phyloP scores from a whole-genome alignment of 2,329 filamentous ascomycete genomes.

The Pseudovirgaria hyperparasitica region DNA sequence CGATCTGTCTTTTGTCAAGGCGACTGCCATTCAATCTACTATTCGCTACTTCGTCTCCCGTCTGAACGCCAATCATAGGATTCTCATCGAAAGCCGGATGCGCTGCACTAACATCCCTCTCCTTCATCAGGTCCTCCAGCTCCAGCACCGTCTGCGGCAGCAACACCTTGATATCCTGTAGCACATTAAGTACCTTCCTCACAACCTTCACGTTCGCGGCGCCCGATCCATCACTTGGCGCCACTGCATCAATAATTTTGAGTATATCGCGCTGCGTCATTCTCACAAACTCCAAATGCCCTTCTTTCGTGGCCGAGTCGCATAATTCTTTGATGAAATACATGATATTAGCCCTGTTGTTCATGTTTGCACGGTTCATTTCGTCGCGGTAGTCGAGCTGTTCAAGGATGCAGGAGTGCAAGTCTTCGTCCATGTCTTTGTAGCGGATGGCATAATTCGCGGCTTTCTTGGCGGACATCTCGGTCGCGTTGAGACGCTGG shows the following conservation, averaged over 20 bases:
- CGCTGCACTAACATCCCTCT: slow-evolving; percentile 46
- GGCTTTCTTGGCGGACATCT: slow-evolving; percentile 79
- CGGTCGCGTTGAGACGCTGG: slow-evolving; percentile 80
- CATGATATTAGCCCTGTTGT: slow-evolving; percentile 96
- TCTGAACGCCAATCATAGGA: slow-evolving; percentile 10
- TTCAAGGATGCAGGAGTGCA: slow-evolving; percentile 94
- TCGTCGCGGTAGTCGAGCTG: slow-evolving; percentile 52
- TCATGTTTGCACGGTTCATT: slow-evolving; percentile 70
- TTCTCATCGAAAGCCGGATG: slow-evolving; percentile 11
- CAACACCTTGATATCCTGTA: slow-evolving; percentile 60
- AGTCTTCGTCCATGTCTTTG: slow-evolving; percentile 87
- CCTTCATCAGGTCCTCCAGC: slow-evolving; percentile 72
- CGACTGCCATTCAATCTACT: slow-evolving; percentile 25
- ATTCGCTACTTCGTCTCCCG: slow-evolving; percentile 9
- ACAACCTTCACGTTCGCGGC: slow-evolving; percentile 92
- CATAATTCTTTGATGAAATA: slow-evolving; percentile 96
- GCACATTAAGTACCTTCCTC: slow-evolving; percentile 60
- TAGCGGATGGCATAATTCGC: slow-evolving; percentile 92
- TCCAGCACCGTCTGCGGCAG: slow-evolving; percentile 62
- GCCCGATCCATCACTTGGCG: slow-evolving; percentile 72
- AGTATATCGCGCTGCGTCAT: slow-evolving; percentile 95
- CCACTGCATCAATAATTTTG: slow-evolving; percentile 81
- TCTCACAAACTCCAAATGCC: slow-evolving; percentile 67
- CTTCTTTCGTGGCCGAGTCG: slow-evolving; percentile 67
- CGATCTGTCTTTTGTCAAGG: slow-evolving; percentile 77